phyloP scores from a whole-genome alignment of 805 yeast genomes.

The Yarrowia deformans region DNA sequence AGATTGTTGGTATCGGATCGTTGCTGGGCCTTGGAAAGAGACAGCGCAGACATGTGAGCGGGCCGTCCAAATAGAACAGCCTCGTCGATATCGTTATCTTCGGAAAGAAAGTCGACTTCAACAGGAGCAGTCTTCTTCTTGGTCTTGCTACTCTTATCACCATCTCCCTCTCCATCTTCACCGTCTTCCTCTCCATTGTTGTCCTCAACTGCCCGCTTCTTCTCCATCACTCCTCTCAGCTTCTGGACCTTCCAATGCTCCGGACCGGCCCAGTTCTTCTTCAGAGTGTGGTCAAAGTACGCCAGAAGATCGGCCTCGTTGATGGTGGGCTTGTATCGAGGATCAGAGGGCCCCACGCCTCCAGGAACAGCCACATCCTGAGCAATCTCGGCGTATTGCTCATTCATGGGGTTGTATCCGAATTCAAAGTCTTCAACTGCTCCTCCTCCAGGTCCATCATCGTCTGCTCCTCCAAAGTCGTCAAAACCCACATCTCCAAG shows the following conservation, averaged over 20 bases:
- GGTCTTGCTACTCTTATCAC: neutral
- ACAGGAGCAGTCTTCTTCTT: conserved; percentile 48
- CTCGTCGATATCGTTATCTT: conserved; percentile 53
- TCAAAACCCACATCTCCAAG: conserved; percentile 38
- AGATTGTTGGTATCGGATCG: conserved; percentile 56
- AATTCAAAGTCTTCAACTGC: conserved; percentile 26
- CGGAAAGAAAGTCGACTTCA: conserved; percentile 56
- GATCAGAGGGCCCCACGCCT: neutral
- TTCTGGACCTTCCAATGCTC: conserved; percentile 88
- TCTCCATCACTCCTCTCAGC: conserved; percentile 51
- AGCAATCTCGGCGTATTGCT: conserved; percentile 13
- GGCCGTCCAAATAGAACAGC: conserved; percentile 52
- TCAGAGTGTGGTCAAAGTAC: conserved; percentile 77
- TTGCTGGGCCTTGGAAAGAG: conserved; percentile 55
- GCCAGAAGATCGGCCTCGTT: conserved; percentile 67
- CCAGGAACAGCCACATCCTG: neutral
- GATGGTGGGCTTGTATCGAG: conserved; percentile 25
- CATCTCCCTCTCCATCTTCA: conserved; percentile 39
- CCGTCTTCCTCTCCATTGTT: neutral
- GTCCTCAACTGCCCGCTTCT: neutral
- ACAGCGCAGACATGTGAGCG: conserved; percentile 52
- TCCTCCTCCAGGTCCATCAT: neutral
- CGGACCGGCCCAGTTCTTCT: conserved; percentile 85
- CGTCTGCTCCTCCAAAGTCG: conserved; percentile 28
- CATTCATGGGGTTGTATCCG: conserved; percentile 34